Evolutionary conservation across 2,329 filamentous ascomycete genomes (phyloP), one percentile per base, ranked within the genome.

Genomic region (Beauveria caledonica): DNA sequence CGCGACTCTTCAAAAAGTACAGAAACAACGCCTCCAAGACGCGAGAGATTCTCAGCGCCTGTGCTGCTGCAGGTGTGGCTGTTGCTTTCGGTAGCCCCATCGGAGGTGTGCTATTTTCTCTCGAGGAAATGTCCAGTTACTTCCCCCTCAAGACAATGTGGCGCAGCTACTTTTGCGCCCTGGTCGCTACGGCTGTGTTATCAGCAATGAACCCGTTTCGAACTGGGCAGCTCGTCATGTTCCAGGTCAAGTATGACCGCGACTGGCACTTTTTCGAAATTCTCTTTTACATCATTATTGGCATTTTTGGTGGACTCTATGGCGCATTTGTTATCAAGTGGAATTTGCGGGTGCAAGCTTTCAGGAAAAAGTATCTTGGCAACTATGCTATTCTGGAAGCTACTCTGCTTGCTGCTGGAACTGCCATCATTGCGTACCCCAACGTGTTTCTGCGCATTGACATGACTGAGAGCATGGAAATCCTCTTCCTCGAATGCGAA

Each of bases 381-480:
- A 83, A 89, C 63, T 94, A 95, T 72, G 88, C 92, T 7, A 84
- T 97, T 36, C 80, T 92, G 3, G 94, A 99, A 73, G 89, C 92
- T 0, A 92, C 91, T 1, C 74, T 96, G 17, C 77, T 99, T 45
- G 92, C 94, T 1, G 84, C 86, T 0, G 82, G 85, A 8, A 99
- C 94, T 4, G 94, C 92, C 10, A 80, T 97, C 25, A 80, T 99
- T n/a, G 97, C 93, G 73, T 99, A 96, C 69, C 94, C 93, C 1
- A 99, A 99, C 68, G 92, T 89, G 72, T 97, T 99, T 65, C 72
- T 99, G 60, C 83, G 90, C 60, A 97, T 97, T 68, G 95, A 99
- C 74, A 97, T 99, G 94, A 97, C 94, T 0, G 93, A 97, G 77
- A 96, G 92, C 77, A 97, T 99, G 94, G 92, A 97, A 72, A 96